Evolutionary conservation across 2,329 filamentous ascomycete genomes (phyloP).

Genomic region (Colletotrichum karsti): DNA sequence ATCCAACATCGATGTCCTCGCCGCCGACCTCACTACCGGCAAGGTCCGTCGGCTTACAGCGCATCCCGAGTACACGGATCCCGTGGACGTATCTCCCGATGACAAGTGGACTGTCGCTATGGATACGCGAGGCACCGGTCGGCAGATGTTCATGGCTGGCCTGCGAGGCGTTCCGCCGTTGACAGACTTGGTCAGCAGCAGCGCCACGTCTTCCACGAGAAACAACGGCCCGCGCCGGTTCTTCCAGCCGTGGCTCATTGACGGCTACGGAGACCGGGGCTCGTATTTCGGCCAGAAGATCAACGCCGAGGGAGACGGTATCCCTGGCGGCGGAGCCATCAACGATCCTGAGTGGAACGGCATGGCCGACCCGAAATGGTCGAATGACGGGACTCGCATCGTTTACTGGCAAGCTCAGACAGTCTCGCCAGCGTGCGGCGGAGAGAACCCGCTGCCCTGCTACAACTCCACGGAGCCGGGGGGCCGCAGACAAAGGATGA

Average conservation of each 20-base stretch:
- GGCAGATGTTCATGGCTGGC: conserved; percentile 45
- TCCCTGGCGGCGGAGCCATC: conserved; percentile 36
- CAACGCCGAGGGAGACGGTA: conserved; percentile 41
- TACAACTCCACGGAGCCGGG: conserved; percentile 45
- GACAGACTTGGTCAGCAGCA: conserved; percentile 39
- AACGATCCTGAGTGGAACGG: conserved; percentile 54
- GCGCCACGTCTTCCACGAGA: conserved; percentile 43
- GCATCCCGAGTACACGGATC: conserved; percentile 50
- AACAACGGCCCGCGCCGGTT: conserved; percentile 52
- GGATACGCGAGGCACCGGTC: conserved; percentile 46
- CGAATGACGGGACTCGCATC: conserved; percentile 47
- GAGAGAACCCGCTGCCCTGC: conserved; percentile 47
- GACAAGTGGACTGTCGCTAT: conserved; percentile 47
- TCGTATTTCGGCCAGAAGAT: conserved; percentile 49
- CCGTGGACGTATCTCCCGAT: conserved; percentile 47
- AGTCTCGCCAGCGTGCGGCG: conserved; percentile 47
- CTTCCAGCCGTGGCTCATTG: conserved; percentile 51
- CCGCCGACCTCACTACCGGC: conserved; percentile 45
- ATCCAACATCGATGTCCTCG: conserved; percentile 50
- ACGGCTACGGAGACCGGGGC: conserved; percentile 48
- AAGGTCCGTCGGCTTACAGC: conserved; percentile 44
- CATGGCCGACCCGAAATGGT: conserved; percentile 48
- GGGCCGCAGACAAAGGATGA: conserved; percentile 44
- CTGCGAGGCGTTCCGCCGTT: conserved; percentile 48
- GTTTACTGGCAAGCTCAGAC: conserved; percentile 48